A percentile compares a stretch with the other conserved stretches of the same genome.
These are phyloP conservation scores for Pseudovirgaria hyperparasitica DNA, from an alignment of 2,329 filamentous ascomycete species.

Conservation along the genomic window DNA sequence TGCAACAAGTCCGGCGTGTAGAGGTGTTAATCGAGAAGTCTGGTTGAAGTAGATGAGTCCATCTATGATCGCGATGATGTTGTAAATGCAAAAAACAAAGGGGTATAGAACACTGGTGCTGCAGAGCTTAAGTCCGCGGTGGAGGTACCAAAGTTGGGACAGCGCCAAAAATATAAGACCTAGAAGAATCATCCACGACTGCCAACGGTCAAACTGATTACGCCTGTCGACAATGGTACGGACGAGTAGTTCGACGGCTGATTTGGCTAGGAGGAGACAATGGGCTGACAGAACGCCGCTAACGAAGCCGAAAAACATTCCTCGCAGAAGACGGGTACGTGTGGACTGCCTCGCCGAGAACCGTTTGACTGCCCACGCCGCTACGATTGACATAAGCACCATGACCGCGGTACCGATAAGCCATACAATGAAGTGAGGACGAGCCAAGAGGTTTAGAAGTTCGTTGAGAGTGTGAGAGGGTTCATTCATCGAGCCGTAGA, in stretches of 20 bases:
- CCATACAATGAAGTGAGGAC: constrained; percentile 73
- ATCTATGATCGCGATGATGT: constrained; percentile 95
- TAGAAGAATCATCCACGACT: constrained; percentile 84
- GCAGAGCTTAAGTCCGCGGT: constrained; percentile 83
- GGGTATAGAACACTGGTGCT: constrained; percentile 94
- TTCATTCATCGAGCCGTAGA: constrained; percentile 87
- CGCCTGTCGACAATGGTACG: constrained; percentile 70
- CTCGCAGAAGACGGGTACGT: constrained; percentile 62
- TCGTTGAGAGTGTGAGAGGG: constrained; percentile 81
- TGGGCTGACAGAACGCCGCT: constrained; percentile 88
- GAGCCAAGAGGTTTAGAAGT: constrained; percentile 60
- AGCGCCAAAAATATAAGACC: constrained; percentile 71
- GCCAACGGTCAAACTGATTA: constrained; percentile 92
- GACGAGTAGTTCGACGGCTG: constrained; percentile 86
- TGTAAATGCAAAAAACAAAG: constrained; percentile 96
- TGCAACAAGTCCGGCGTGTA: constrained; percentile 71
- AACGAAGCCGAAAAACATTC: constrained; percentile 78
- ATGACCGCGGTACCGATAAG: constrained; percentile 69
- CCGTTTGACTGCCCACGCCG: constrained; percentile 23
- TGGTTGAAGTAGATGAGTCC: constrained; percentile 95
- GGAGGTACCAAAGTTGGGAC: constrained; percentile 87
- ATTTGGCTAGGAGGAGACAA: constrained; percentile 85
- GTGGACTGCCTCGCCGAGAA: constrained; percentile 35
- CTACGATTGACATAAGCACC: constrained; percentile 53
- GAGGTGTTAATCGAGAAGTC: constrained; percentile 59